Evolutionary conservation across 441 rosid species (phyloP).

Genomic region (Corymbia calophylla): DNA sequence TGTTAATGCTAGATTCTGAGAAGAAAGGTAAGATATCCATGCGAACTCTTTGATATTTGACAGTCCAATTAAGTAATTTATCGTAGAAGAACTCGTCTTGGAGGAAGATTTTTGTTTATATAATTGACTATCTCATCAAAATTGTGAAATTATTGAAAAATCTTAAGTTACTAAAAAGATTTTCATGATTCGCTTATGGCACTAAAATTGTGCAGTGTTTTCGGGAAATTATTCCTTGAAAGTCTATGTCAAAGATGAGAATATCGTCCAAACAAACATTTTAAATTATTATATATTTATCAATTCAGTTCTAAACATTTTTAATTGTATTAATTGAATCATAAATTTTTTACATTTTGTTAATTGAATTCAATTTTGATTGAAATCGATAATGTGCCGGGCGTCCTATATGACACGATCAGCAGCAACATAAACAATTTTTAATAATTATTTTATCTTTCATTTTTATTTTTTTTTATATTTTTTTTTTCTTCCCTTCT

Average conservation of each 20-base stretch:
- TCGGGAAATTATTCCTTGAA: background rate
- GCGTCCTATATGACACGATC: accelerated
- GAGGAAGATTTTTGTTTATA: background rate
- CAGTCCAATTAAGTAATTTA: background rate
- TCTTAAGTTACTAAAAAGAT: background rate
- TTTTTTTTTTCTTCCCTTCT: no score
- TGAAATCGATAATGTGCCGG: accelerated
- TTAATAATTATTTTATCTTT: no score
- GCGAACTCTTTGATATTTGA: background rate
- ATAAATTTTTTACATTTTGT: no score
- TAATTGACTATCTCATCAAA: background rate
- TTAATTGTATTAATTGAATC: background rate
- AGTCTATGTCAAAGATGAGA: background rate
- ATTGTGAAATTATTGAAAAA: background rate
- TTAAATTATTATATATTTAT: no score
- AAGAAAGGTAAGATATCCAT: background rate
- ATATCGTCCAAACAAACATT: accelerated
- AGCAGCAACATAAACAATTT: accelerated
- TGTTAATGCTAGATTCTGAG: background rate
- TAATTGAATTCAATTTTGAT: background rate
- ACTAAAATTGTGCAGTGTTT: background rate
- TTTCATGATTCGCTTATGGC: background rate
- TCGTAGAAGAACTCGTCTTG: background rate
- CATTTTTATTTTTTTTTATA: no score
- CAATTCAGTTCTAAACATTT: no score